Percentiles rank a stretch among this genome's conserved stretches.
These are phyloP conservation scores for Aquilaria malaccensis DNA, from an alignment of 345 rosid species.

Conservation along the genomic window DNA sequence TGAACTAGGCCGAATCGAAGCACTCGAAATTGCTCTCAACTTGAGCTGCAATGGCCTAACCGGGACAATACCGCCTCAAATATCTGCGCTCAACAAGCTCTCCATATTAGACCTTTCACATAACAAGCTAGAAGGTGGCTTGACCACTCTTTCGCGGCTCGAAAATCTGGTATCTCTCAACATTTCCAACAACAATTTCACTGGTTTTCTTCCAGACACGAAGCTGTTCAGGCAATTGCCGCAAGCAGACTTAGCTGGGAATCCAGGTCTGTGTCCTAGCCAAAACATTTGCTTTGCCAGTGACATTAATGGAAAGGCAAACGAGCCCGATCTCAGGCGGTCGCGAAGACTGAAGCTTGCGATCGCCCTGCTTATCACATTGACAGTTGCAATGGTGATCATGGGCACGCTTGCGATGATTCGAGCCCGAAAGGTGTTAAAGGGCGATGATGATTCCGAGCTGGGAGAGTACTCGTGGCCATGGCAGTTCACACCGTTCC, in stretches of 20 bases:
- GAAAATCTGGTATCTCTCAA: constrained; percentile 81
- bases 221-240: constrained; percentile 68
- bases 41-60: constrained; percentile 73
- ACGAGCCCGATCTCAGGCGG: constrained; percentile 21
- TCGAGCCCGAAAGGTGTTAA: constrained; percentile 39
- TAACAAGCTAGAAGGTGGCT: constrained; percentile 67
- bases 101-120: constrained; percentile 77
- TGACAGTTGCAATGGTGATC: constrained; percentile 60
- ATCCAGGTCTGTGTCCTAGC: constrained; percentile 58
- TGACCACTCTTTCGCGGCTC: constrained; percentile 48
- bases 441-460: constrained; percentile 62
- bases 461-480: constrained; percentile 70
- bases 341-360: constrained; percentile 65
- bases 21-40: constrained; percentile 88
- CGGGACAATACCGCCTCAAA: constrained; percentile 62
- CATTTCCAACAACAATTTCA: constrained; percentile 74
- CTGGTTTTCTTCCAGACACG: constrained; percentile 83
- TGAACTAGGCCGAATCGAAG: constrained; percentile 58
- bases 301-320: constrained; percentile 24
- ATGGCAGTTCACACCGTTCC: constrained; percentile 97
- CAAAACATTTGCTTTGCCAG: constrained; percentile 58
- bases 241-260: constrained; percentile 48
- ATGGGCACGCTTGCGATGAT: constrained; percentile 67
- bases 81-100: constrained; percentile 76
- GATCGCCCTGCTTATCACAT: constrained; percentile 56